phyloP scores from a whole-genome alignment of 2,329 filamentous ascomycete genomes.

The Leptographium procerum region DNA sequence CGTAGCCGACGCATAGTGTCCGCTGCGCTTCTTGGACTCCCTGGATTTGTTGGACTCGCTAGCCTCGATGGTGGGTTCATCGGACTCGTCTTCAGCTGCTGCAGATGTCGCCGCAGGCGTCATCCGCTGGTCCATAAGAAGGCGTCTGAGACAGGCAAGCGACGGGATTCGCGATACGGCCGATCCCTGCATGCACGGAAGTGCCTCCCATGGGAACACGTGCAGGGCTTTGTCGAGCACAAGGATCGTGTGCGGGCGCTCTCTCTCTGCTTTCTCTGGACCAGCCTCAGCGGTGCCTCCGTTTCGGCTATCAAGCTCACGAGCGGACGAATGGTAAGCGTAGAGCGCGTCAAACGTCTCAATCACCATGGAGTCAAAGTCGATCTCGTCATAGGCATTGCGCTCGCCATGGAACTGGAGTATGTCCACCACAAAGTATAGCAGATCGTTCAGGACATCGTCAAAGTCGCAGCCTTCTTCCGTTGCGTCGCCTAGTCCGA shows the following conservation, averaged over 20 bases:
- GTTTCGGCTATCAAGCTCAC: slow-evolving; percentile 8
- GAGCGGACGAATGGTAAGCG: slow-evolving; percentile 54
- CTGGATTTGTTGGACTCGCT: too few species aligned
- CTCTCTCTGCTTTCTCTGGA: slow-evolving; percentile 29
- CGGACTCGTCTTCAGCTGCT: neutral
- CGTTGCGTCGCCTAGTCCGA: slow-evolving; percentile 67
- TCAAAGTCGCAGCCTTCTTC: slow-evolving; percentile 64
- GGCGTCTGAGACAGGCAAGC: slow-evolving; percentile 66
- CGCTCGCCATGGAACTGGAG: slow-evolving; percentile 92
- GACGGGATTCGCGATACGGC: slow-evolving; percentile 85
- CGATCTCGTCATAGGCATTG: slow-evolving; percentile 95
- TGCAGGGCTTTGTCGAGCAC: slow-evolving; percentile 88
- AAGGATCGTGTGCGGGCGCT: slow-evolving; percentile 61
- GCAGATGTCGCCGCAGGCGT: slow-evolving; percentile 7
- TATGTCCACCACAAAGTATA: slow-evolving; percentile 95
- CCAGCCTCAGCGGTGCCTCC: slow-evolving; percentile 13
- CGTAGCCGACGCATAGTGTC: slow-evolving; percentile 40
- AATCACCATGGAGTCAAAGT: slow-evolving; percentile 84
- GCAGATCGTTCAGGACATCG: slow-evolving; percentile 77
- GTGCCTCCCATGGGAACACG: slow-evolving; percentile 87
- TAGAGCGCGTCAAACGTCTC: slow-evolving; percentile 77
- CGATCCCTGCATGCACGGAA: slow-evolving; percentile 69
- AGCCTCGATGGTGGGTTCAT: too few species aligned
- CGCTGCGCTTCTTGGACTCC: slow-evolving; percentile 17
- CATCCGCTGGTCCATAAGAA: slow-evolving; percentile 47